Base-by-base conservation (phyloP, 2,329 filamentous ascomycete species). In the Aspergillus fijiensis region DNA sequence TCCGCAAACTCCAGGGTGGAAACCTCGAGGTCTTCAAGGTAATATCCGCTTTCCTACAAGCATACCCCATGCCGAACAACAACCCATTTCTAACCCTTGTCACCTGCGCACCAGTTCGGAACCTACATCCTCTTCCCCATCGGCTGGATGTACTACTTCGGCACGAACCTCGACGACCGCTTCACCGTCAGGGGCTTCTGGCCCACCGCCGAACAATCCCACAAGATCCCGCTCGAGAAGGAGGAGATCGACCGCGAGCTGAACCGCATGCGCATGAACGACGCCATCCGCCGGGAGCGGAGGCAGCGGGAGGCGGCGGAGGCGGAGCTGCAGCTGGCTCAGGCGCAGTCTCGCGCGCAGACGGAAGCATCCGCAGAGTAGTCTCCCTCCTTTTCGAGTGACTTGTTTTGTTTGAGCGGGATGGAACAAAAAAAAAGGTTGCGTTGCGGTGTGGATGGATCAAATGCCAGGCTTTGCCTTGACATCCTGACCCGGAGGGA, bases 141-240 rank as follows among this genome's bases (percentile, higher is more conserved):
- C 72, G 92, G 91, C 70, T 93, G 95, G 83, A 99, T 99, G 95
- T 98, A 96, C 84, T 99, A 99, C 82, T 99, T 98, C 78, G 95
- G 95, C 74, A 96, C 93, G 59, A 99, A 99, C 78, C 91, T 99
- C 74, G 95, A 99, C 79, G 85, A 89, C 67, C 89, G 92, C 65
- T 99, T 99, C 82, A 81, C 85, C 51, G 91, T 98, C 1, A 88
- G 90, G 23, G 90, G 89, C 60, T 99, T 99, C 83, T 99, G 95
- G 95, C 95, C 95, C 29, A 91, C 88, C 71, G 82, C 77, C 9
- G 76, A 78, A 61, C 78, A 82, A 63, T 83, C 81, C 63, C 80
- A 83, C 64, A 78, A 77, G 55, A 83, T 85, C n/a, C 82, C 83
- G 0, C 68, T 79, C 21, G 81, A 83, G 49, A 81, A 79, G 12